These are phyloP conservation scores for Aspergillus alliaceus DNA, from an alignment of 2,329 filamentous ascomycete genomes.

Conservation along the genomic window DNA sequence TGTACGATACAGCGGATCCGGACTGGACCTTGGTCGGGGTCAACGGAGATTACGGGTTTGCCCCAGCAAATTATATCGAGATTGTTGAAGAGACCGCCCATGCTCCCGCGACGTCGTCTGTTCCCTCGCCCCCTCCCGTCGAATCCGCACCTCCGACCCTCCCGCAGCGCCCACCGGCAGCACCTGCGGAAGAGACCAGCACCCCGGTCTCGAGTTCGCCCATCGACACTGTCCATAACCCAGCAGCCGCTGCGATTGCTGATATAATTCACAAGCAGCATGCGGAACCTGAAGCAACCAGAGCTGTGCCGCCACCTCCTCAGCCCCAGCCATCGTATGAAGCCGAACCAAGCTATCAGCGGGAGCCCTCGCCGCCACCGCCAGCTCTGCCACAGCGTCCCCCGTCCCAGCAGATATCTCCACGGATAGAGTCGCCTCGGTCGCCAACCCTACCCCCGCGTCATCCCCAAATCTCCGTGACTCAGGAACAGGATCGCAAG, in stretches of 20 bases:
- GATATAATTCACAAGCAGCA: slow-evolving; percentile 44
- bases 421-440: slow-evolving; percentile 59
- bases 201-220: slow-evolving; percentile 33
- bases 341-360: slow-evolving; percentile 63
- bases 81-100: slow-evolving; percentile 56
- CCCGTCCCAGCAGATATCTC: slow-evolving; percentile 55
- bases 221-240: slow-evolving; percentile 49
- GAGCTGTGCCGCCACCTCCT: slow-evolving; percentile 36
- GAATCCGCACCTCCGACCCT: slow-evolving; percentile 43
- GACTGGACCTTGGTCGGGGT: slow-evolving; percentile 94
- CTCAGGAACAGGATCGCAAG: slow-evolving; percentile 38
- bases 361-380: slow-evolving; percentile 41
- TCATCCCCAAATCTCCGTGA: slow-evolving; percentile 31
- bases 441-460: slow-evolving; percentile 51
- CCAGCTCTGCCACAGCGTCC: slow-evolving; percentile 66
- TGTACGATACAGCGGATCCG: slow-evolving; percentile 88
- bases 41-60: slow-evolving; percentile 87
- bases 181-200: slow-evolving; percentile 27
- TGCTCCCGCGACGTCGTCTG: slow-evolving; percentile 21
- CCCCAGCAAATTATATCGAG: slow-evolving; percentile 94
- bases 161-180: slow-evolving; percentile 28
- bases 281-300: slow-evolving; percentile 30
- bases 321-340: slow-evolving; percentile 58
- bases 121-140: slow-evolving; percentile 23
- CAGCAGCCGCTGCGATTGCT: slow-evolving; percentile 59